Base-by-base conservation (phyloP, 768 basidiomycete genomes). In the Lentinula detonsa region DNA sequence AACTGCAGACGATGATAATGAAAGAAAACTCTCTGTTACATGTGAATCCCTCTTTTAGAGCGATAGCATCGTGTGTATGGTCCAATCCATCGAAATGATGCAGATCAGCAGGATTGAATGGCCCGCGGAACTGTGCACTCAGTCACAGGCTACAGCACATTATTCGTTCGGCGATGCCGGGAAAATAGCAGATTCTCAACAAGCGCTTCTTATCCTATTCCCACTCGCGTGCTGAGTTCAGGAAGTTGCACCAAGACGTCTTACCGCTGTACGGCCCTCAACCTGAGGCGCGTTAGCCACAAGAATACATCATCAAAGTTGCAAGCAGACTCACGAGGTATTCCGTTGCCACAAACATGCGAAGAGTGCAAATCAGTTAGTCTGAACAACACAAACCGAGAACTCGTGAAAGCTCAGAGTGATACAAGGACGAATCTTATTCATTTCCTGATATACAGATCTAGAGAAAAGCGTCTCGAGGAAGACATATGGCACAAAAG, bases 21-120 rank as follows among this genome's bases (percentile, higher is more conserved):
- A 54, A 39, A 34, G 34, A 9, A 39, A 54, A 54, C 18, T 43
- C 2, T 56, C 21, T 31, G 23, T 13, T 56, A 16, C 55, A 56
- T 43, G 55, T 56, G 55, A 56, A 56, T 31, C 11, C 40, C 39
- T 56, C 40, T 56, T 56, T 42, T 16, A 11, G 55, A 10, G 8
- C 55, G 39, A 43, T 28, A 56, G 55, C 55, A 37, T 56, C 55
- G 55, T 43, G 55, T 56, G 40, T 40, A 23, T 39, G 34, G 34
- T 31, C 23, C n/a, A 11, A 34, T 15, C 28, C 5, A 9, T 21
- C 4, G 39, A 31, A 43, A 50, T 45, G n/a, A 45, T 45, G 4
- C 6, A 33, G 23, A 50, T 50, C 4, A 33, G 21, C 21, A 50
- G 23, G 11, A 9, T 5, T 21, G 1, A 50, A 18, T 33, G 50